Evolutionary conservation across 2,329 filamentous ascomycete genomes (phyloP), one percentile per base, ranked within the genome.

Genomic region (Diaporthe amygdali): DNA sequence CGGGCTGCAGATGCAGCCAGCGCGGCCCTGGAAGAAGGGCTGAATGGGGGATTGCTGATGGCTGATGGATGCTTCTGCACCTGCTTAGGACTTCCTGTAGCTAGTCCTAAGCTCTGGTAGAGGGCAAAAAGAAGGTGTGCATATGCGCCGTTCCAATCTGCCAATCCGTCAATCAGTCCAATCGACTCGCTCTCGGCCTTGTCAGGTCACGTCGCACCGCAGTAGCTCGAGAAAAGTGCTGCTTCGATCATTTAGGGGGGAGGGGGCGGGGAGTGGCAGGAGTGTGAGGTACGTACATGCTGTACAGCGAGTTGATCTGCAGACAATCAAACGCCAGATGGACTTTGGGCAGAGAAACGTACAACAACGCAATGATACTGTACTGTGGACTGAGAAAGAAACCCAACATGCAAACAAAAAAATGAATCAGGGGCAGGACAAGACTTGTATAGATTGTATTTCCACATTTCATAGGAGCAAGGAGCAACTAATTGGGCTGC

Each of bases 251-350:
- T 59, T 39, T 46, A 17, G 32, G 49, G 27, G 30, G 47, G 49
- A 32, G 22, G 44, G 59, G 44, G n/a, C 20, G 59, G 44, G 44
- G 59, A 34, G 59, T n/a, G 59, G 7, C 37, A 37, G 44, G 44
- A 49, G 10, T n/a, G n/a, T n/a, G n/a, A n/a, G n/a, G n/a, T n/a
- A n/a, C n/a, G n/a, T n/a, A n/a, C n/a, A n/a, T n/a, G 30, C 55
- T 59, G 55, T 49, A 47, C n/a, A n/a, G n/a, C n/a, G n/a, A n/a
- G n/a, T n/a, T n/a, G 59, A 64, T 64, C 59, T 64, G 59, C 44
- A 64, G 59, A 64, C 27, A 64, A 64, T 64, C 59, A 64, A 49
- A 63, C 41, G 30, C 41, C 56, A 34, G 56, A 46, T 12, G 15
- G n/a, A 49, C n/a, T n/a, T n/a, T 20, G 17, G 34, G 6, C 32